Base-by-base conservation (phyloP, 345 rosid species). In the Arabis alpina region DNA sequence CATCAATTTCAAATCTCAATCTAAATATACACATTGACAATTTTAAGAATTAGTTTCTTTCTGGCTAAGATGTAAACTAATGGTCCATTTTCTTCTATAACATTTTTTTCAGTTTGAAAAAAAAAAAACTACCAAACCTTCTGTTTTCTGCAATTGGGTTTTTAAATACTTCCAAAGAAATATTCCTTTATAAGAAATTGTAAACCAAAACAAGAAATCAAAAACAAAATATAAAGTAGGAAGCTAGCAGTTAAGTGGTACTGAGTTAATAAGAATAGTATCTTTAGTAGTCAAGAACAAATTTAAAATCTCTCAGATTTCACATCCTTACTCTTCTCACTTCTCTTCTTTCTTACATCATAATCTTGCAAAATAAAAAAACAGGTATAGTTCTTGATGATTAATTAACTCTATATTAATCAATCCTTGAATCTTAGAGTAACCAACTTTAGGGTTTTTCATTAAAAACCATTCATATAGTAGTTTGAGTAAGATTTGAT, bases 61-160 rank as follows among this genome's bases (percentile, higher is more conserved):
- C 61, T 73, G 74, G 70, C 51, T 5, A 75, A 64, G 72, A 71
- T 54, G 81, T 76, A 74, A 56, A 58, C 47, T 54, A 55, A 78
- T 68, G 75, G 86, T 84, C 80, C 66, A 74, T 69, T 81, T 79
- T 41, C 27, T 40, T 65, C n/a, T 14, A 45, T 72, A 76, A 80
- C 74, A 73, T 63, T 74, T 28, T 19, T 28, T 34, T 68, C 69
- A 54, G 65, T 72, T 73, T 63, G 48, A 76, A 61, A 70, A 77
- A 61, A 70, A 77, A 40, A 77, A 60, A 66, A 47, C 25, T 55
- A 79, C 80, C 80, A 70, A 67, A 56, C 59, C 70, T 82, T 80
- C 80, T 82, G 58, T 80, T 80, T 80, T 73, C 82, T 82, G 83
- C 84, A 79, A 83, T 74, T 51, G 70, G 61, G 49, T 40, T 69